Evolutionary conservation across 1,284 basidiomycete genomes (phyloP), one percentile per base, ranked within the genome.

Genomic region (Xerocomus minutiporus): DNA sequence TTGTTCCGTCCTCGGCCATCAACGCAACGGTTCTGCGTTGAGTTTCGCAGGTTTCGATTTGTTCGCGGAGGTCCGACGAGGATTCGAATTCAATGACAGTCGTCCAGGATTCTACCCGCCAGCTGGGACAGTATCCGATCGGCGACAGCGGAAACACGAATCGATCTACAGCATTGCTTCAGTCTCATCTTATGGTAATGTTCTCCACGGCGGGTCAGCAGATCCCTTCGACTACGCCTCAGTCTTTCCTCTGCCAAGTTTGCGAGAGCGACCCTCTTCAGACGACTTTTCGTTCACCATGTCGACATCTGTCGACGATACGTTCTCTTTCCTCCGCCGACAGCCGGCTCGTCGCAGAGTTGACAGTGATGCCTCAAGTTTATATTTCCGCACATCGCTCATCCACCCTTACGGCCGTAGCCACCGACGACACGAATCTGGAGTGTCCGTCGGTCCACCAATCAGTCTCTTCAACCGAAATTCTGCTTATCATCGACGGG

Each of bases 121-220:
- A 11, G 65, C 73, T 20, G 68, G 64, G 2, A 66, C 73, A 15
- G 60, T 61, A 9, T 63, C 69, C 36, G 62, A 66, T 35, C 64
- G 55, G 13, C 71, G 69, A 35, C 78, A 82, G 49, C 67, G 71
- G 29, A 73, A 71, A 44, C 77, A 79, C 9, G 82, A 86, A 43
- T 91, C 90, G 0, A 59, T 82, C 8, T 78, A 86, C 66, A 92
- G 88, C 62, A 84, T 93, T 46, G 83, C 87, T 0, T 92, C 89
- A 0, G 81, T 93, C 25, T 93, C 89, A 0, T 91, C 87, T 0
- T 88, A 89, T 51, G 89, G 90, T 2, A 76, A 75, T 2, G 80
- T 88, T 28, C 73, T 89, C 56, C 78, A 86, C 50, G 69, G 75
- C 13, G 86, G 88, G 29, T 70, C 77, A 1, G 69, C 69, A 0